Base-by-base conservation (phyloP, 139 green algal species). In the Bryopsis sp. region DNA sequence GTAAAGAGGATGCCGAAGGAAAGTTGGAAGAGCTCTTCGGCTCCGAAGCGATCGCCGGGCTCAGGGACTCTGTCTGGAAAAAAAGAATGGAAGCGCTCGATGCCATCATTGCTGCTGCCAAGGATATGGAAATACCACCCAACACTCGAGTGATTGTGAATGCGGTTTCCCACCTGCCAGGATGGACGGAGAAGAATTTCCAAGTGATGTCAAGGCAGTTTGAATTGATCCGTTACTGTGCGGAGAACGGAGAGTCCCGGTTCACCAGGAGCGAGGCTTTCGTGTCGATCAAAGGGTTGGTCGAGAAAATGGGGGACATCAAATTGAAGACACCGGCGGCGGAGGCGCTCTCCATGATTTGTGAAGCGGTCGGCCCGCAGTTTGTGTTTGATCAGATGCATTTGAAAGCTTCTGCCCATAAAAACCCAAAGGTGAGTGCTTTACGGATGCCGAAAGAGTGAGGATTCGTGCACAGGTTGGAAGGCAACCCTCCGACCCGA, bases 121-220 rank as follows among this genome's bases (percentile, higher is more conserved):
- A 71, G 1, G 77, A 73, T 38, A 71, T 79, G 11, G 74, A 67
- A 5, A 67, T 80, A 1, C 65, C 75, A 26, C 31, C 37, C 4
- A 67, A 80, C 32, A 71, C 72, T 39, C 71, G 68, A 29, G 34
- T 76, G 29, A 66, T 97, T 19, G 64, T 89, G 29, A 82, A 90
- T 54, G 80, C 73, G 48, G 58, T 95, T 48, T 77, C 80, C 2
- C 71, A 82, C 39, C 29, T 95, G 46, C 90, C 89, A 1, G 85
- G 93, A 58, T 97, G 88, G 85, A 70, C 35, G 2, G 93, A 98
- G 67, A 97, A 96, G 76, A 97, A 97, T 72, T 95, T 98, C 75
- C 93, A 98, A 84, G 88, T 92, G 6, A 73, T 96, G 79, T 76
- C 79, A 38, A 96, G 95, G 76, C 72, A 85, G 67, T 91, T 97